Base-by-base conservation (phyloP, 2,329 filamentous ascomycete species). In the Clonostachys byssicola region DNA sequence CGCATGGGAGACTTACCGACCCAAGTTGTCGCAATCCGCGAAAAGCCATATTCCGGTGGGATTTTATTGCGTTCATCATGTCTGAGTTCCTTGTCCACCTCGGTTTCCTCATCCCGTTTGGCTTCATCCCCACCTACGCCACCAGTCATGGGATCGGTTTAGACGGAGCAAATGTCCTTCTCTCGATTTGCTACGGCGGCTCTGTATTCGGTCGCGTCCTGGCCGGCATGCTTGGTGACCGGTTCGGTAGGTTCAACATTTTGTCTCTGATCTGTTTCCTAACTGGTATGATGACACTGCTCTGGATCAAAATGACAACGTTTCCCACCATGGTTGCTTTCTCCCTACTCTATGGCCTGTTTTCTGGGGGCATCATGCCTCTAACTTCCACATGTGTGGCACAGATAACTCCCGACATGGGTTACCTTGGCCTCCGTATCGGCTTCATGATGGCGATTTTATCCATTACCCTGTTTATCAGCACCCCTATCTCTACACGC, bases 141-240 rank as follows among this genome's bases (percentile, higher is more conserved):
- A 63, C 74, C 6, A 60, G 71, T 0, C 62, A 68, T 1, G 61
- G 64, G 9, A 71, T 82, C 40, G 71, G 73, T 3, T 62, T 61
- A 16, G 63, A 71, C 17, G 64, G 81, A 12, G 73, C 77, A 2
- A 34, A 49, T 23, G n/a, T n/a, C 53, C 70, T 86, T 35, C 67
- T 86, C 6, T 70, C 81, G 9, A 77, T 86, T 51, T 71, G 85
- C 54, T 86, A 86, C 56, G 73, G 74, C 1, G 78, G 78, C 12
- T 79, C 75, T 2, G 66, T 73, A 9, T 60, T 75, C 20, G 78
- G 80, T 5, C 73, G 78, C 39, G 72, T 81, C 49, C 51, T 70
- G 1, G 74, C 76, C 4, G 77, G 76, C 39, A 69, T 74, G 54
- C 55, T 80, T 39, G 75, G 74, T 5, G 77, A 82, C 52, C 67